Base-by-base conservation (phyloP, 2,329 filamentous ascomycete genomes). In the Geosmithia putterillii region DNA sequence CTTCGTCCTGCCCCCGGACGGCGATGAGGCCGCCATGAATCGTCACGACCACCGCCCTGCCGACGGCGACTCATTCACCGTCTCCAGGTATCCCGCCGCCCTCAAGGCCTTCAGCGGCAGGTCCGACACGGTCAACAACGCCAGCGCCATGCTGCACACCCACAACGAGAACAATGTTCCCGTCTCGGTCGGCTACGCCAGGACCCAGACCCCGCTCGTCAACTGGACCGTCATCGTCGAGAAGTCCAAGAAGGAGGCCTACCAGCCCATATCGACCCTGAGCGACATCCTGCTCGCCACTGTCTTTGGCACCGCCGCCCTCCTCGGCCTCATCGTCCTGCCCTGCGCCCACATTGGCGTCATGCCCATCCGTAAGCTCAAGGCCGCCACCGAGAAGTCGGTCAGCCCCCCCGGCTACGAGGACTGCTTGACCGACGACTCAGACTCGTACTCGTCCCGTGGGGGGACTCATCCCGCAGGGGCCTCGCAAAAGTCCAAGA, bases 141-240 rank as follows among this genome's bases (percentile, higher is more conserved):
- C 85, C 4, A 83, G 81, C 15, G 79, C 79, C 47, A 57, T 73
- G 2, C 67, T 94, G 14, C 75, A 76, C 10, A 83, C 85, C 0
- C 68, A 58, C 8, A 94, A 95, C 51, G 87, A 95, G 53, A 69
- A 86, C 48, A 74, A 73, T 0, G 59, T 72, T 9, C 57, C 63
- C 4, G 86, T 95, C 1, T 83, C 86, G 10, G 81, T 89, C n/a
- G 89, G 88, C 19, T 90, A 80, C 53, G 85, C 86, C 7, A 70
- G 83, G 10, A 78, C 84, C 0, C 70, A 75, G 43, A 86, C 73
- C 5, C 57, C 64, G 0, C 63, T 94, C 42, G 85, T 85, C 7
- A 77, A 90, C 53, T 95, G 89, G 89, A 79, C 85, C 5, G 65
- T 95, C 3, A 53, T 94, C 2, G 75, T 95, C 1, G 89, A 95